Percentiles rank a stretch among this genome's conserved stretches.
Evolutionary conservation across 768 basidiomycete genomes (phyloP).

Genomic region (Trametes cingulata): DNA sequence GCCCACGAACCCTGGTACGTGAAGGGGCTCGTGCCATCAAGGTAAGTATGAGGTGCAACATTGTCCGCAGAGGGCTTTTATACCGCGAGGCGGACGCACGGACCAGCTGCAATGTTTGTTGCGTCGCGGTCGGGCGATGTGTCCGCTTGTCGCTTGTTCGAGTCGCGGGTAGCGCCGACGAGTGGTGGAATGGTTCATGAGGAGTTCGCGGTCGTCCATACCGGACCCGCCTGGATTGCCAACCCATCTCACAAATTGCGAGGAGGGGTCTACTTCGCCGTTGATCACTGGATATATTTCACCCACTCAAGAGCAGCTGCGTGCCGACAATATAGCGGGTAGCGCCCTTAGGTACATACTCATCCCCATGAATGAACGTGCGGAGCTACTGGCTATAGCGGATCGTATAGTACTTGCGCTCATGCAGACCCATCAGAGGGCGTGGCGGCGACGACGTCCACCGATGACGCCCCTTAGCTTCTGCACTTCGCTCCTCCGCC

Average conservation of each 20-base stretch:
- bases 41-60: constrained; percentile 33
- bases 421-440: not conserved
- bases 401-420: not conserved
- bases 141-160: not conserved
- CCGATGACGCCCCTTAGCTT: constrained; percentile 12
- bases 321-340: no score
- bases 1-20: constrained; percentile 38
- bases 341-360: no score
- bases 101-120: constrained; percentile 13
- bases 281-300: no score
- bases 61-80: constrained; percentile 5
- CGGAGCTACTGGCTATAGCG: not conserved
- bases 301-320: no score
- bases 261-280: no score
- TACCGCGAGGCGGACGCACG: constrained; percentile 15
- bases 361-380: no score
- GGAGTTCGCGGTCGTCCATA: no score
- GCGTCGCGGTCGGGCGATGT: not conserved
- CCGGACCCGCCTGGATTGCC: no score
- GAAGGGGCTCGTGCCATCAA: constrained; percentile 38
- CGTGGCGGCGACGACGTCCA: constrained; percentile 16
- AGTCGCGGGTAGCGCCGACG: not conserved
- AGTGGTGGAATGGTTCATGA: no score
- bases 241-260: no score
- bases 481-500: not conserved